phyloP scores from a whole-genome alignment of 805 yeast species.

The Priceomyces castillae region DNA sequence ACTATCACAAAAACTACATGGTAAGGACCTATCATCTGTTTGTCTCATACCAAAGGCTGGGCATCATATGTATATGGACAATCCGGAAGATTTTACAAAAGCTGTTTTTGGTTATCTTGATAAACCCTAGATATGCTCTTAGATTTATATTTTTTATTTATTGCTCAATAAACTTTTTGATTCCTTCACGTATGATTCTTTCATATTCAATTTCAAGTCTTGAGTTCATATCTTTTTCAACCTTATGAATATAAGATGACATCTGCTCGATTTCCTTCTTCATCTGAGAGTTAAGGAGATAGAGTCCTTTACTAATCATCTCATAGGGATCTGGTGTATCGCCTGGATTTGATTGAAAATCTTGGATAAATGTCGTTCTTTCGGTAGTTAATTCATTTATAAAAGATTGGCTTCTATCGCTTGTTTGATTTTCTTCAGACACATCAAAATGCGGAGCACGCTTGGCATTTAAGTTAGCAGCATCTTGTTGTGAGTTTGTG shows the following conservation, averaged over 20 bases:
- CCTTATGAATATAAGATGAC: conserved; percentile 11
- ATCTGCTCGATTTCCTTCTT: conserved; percentile 11
- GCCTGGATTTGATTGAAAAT: not conserved
- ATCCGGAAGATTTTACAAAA: conserved; percentile 36
- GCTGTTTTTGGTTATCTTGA: conserved; percentile 33
- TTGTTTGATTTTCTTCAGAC: not conserved
- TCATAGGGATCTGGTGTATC: conserved; percentile 3
- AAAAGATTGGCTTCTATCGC: not conserved
- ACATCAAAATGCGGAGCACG: not conserved
- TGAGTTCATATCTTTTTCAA: conserved; percentile 10
- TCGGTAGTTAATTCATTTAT: conserved; percentile 3
- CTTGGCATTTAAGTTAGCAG: not conserved
- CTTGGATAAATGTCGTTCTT: conserved; percentile 5
- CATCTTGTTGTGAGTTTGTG: no score
- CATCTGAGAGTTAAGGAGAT: conserved; percentile 9
- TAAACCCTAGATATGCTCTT: conserved; percentile 9
- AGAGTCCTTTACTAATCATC: conserved; percentile 10
- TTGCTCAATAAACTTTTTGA: conserved; percentile 5
- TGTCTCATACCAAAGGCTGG: conserved; percentile 44
- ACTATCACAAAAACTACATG: conserved; percentile 29
- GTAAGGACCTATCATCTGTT: conserved; percentile 27
- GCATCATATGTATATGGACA: conserved; percentile 55
- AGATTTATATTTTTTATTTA: not conserved
- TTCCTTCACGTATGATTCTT: no score
- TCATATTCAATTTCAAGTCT: conserved; percentile 13